Base-by-base conservation (phyloP, 805 yeast species). In the Yamadazyma takamatsuzukensis region DNA sequence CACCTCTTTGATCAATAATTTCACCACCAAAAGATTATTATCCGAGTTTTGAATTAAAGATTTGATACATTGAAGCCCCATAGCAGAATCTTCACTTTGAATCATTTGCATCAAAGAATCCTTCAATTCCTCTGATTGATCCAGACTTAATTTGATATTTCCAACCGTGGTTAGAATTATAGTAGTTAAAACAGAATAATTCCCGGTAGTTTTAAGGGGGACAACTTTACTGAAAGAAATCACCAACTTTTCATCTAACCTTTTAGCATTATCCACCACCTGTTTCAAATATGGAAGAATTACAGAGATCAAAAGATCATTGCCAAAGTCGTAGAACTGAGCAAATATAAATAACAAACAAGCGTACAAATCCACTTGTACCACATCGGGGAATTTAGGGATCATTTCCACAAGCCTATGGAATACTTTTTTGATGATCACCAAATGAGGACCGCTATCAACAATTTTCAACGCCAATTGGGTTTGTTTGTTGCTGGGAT, bases 351-450 rank as follows among this genome's bases (percentile, higher is more conserved):
- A 80, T 15, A 89, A 56, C 24, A 83, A 47, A 46, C 95, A 80
- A 0, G 89, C 72, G 49, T 76, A 76, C 18, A 90, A 59, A 52
- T 90, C 97, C 9, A 65, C 55, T 43, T 76, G 76, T 28, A 86
- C 82, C 13, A 81, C 68, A 16, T 68, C 75, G 0, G 94, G 90
- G 45, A 89, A 78, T 21, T 61, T 62, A 11, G 67, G 68, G 15
- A 78, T 68, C 79, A 84, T 82, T 6, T 64, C 74, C n/a, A 78
- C 74, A 15, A 84, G 60, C 2, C 72, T 65, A 11, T 58, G 61
- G 36, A 74, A 74, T 5, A 72, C 63, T 35, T 65, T 72, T 49
- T 67, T 77, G 39, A 77, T 56, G 21, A 76, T 47, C 3, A 55
- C 33, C 12, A 72, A 42, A 40, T 74, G 74, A 32, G 55, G 45